Evolutionary conservation across 352 stramenopile species (phyloP), one percentile per base, ranked within the genome.

Genomic region (Aphanomyces astaci): DNA sequence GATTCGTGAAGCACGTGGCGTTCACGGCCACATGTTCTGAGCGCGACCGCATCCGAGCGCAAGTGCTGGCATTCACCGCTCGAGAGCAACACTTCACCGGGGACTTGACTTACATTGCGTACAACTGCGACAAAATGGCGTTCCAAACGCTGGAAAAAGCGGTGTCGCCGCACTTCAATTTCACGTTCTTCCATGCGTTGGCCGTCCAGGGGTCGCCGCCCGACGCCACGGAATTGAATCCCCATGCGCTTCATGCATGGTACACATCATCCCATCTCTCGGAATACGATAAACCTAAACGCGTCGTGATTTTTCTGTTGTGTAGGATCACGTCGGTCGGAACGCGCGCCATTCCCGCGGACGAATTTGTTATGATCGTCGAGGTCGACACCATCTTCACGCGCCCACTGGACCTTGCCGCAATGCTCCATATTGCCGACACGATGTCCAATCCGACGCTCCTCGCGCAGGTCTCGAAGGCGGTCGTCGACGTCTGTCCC

Each of bases 361-460:
- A 89, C 49, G 83, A 89, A 51, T 90, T 86, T 56, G 71, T 94
- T 51, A 88, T 90, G 79, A 71, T 88, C 11, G 80, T 92, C 0
- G 86, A 94, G 64, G 88, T 75, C 68, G 84, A 94, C 70, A 79
- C 84, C 25, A 80, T 92, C 64, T 91, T 94, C 64, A 89, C 82
- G 48, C 90, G 92, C 73, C 80, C 84, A 25, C 10, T 89, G 15
- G 84, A 92, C 63, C 78, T 94, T 70, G 81, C 74, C 74, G 86
- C 82, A 53, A 73, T 94, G 24, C 81, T 84, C 36, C 64, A 73
- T 11, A 82, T 91, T 46, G 82, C 78, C 7, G 81, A 89, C 28
- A 81, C 88, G 60, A 77, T 82, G 33, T 70, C 72, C 10, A 73
- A 86, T 57, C 72, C 80, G 39, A 72, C 63, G 10, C 76, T 73